Conservation (phyloP, 2,329 filamentous ascomycete species). For the Paramyrothecium sp. region DNA sequence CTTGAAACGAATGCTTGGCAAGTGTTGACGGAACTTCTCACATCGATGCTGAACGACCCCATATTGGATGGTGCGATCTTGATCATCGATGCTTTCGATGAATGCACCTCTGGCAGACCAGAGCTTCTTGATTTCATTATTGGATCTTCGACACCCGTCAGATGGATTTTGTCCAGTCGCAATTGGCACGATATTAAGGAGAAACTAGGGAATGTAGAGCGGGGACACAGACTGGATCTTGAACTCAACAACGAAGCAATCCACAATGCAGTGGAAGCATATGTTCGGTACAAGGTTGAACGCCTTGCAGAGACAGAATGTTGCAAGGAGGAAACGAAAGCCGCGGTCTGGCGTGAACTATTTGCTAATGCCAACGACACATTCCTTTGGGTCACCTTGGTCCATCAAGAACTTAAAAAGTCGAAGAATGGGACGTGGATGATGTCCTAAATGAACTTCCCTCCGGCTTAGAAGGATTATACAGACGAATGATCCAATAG, state of each 20-base stretch:
- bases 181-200: conserved; percentile 30
- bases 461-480: neutral
- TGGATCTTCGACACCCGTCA: conserved; percentile 23
- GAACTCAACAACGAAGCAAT: conserved; percentile 34
- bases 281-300: conserved; percentile 29
- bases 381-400: conserved; percentile 20
- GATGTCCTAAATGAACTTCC: neutral
- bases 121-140: conserved; percentile 34
- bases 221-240: conserved; percentile 26
- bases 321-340: conserved; percentile 3
- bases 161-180: conserved; percentile 43
- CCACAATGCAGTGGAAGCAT: conserved; percentile 28
- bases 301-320: conserved; percentile 14
- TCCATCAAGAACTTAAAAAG: conserved; percentile 8
- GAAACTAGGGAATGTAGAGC: conserved; percentile 14
- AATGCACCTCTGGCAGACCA: conserved; percentile 31
- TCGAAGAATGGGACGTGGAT: neutral
- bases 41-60: conserved; percentile 34
- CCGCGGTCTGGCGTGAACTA: conserved; percentile 12
- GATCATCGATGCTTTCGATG: conserved; percentile 47
- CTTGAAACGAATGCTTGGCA: conserved; percentile 32
- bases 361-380: conserved; percentile 31
- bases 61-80: conserved; percentile 27
- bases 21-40: conserved; percentile 35
- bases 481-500: neutral